Percentiles rank a stretch among this genome's conserved stretches.
Evolutionary conservation across 768 basidiomycete species (phyloP).

Genomic region (Lactarius deliciosus): DNA sequence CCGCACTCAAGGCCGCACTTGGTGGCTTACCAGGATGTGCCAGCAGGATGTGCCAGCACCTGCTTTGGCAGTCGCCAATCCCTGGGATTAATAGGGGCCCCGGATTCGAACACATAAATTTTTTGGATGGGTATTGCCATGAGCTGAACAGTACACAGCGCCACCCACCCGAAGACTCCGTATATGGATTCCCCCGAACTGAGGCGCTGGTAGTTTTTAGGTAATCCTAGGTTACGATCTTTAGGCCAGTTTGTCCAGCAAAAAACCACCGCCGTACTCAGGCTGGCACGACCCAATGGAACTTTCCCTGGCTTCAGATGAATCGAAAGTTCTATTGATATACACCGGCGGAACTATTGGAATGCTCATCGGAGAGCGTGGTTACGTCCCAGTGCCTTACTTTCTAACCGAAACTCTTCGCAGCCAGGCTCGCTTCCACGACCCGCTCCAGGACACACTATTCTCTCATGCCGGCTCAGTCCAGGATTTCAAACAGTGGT

Average conservation of each 20-base stretch:
- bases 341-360: constrained; percentile 93
- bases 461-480: constrained; percentile 81
- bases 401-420: constrained; percentile 83
- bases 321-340: constrained; percentile 80
- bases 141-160: too few species aligned
- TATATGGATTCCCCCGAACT: too few species aligned
- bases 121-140: too few species aligned
- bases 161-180: too few species aligned
- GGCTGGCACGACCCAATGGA: constrained; percentile 42
- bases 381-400: constrained; percentile 83
- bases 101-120: too few species aligned
- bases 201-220: too few species aligned
- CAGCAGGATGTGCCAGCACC: too few species aligned
- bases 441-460: constrained; percentile 82
- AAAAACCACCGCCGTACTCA: not conserved
- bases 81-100: too few species aligned
- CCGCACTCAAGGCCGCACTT: too few species aligned
- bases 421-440: constrained; percentile 87
- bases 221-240: too few species aligned
- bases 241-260: not conserved
- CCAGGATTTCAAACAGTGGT: constrained; percentile 79
- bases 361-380: constrained; percentile 75
- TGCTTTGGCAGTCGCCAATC: too few species aligned
- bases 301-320: constrained; percentile 51
- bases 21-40: too few species aligned